Conservation (phyloP, 148 eudicot species). For the Chenopodium quinoa region DNA sequence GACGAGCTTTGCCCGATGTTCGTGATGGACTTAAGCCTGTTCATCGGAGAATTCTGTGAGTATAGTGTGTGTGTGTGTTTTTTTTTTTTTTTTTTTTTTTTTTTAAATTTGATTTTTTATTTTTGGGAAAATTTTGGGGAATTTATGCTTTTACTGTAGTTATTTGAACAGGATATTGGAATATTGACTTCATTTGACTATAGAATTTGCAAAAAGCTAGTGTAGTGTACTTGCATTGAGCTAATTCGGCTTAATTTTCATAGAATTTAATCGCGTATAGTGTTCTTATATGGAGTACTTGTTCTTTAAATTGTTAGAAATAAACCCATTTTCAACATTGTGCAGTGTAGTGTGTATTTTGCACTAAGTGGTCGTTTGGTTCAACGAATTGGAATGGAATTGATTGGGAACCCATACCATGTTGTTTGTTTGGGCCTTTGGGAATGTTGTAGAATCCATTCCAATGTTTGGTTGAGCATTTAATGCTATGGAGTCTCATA, state of each 20-base stretch:
- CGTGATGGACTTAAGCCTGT: constrained; percentile 97
- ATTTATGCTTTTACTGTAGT: neutral
- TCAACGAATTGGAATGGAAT: too few species aligned
- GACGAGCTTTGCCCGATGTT: constrained; percentile 90
- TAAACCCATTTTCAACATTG: too few species aligned
- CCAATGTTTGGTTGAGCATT: neutral
- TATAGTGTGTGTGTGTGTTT: neutral
- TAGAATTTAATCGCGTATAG: too few species aligned
- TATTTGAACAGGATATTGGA: neutral
- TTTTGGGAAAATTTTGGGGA: neutral
- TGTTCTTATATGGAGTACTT: too few species aligned
- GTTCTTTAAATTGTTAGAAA: too few species aligned
- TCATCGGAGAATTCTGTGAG: constrained; percentile 84
- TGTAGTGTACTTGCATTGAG: neutral
- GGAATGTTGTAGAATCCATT: too few species aligned
- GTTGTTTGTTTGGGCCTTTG: too few species aligned
- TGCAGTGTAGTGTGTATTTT: neutral
- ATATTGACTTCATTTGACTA: neutral
- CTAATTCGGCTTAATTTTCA: too few species aligned
- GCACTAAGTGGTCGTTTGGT: neutral
- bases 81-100: too few species aligned
- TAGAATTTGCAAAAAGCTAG: neutral
- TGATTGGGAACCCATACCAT: too few species aligned
- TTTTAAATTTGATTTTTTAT: neutral
- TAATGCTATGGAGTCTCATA: too few species aligned